These are phyloP conservation scores for Metschnikowia reukaufii DNA, from an alignment of 805 yeast genomes.

Conservation along the genomic window DNA sequence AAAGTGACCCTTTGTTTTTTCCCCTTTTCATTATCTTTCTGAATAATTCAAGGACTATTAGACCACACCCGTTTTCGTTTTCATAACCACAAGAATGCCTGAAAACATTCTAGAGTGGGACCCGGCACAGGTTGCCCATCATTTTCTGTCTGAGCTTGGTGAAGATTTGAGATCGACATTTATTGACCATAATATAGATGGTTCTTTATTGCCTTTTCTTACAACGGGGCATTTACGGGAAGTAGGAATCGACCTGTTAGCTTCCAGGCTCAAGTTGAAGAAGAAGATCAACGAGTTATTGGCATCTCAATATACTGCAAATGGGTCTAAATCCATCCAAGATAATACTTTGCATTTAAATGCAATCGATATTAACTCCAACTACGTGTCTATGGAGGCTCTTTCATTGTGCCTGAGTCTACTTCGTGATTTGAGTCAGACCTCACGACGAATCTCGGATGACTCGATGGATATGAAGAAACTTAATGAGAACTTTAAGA, in stretches of 20 bases:
- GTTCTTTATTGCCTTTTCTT: slow-evolving; percentile 67
- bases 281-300: slow-evolving; percentile 57
- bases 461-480: slow-evolving; percentile 33
- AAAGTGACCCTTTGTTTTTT: too few relatives aligned
- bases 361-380: slow-evolving; percentile 36
- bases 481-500: slow-evolving; percentile 53
- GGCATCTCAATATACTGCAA: slow-evolving; percentile 28
- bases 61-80: background rate
- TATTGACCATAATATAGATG: slow-evolving; percentile 63
- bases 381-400: slow-evolving; percentile 38
- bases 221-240: slow-evolving; percentile 72
- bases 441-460: slow-evolving; percentile 16
- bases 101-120: slow-evolving; percentile 46
- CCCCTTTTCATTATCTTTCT: too few relatives aligned
- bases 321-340: slow-evolving; percentile 15
- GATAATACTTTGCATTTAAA: slow-evolving; percentile 29
- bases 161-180: slow-evolving; percentile 36
- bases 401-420: slow-evolving; percentile 35
- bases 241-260: slow-evolving; percentile 57
- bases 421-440: slow-evolving; percentile 36
- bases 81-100: slow-evolving; percentile 3
- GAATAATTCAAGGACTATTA: background rate
- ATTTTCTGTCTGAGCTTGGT: slow-evolving; percentile 26
- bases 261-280: slow-evolving; percentile 60
- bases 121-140: slow-evolving; percentile 45